phyloP scores from a whole-genome alignment of 1,284 basidiomycete species.

The Austroboletus niveus region DNA sequence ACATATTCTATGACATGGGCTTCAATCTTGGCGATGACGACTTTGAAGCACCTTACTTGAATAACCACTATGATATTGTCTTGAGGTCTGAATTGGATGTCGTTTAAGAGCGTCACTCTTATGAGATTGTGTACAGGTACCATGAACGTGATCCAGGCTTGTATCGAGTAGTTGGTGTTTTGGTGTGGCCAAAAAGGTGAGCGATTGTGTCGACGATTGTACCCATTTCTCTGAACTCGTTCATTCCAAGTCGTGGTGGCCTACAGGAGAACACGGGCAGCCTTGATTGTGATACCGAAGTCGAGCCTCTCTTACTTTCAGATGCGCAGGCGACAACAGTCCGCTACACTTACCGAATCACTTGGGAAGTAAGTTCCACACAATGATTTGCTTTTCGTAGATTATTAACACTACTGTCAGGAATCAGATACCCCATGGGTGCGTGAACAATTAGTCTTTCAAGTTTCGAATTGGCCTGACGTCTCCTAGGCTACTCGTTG shows the following conservation, averaged over 20 bases:
- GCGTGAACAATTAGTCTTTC: conserved; percentile 5
- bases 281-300: conserved; percentile 38
- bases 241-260: conserved; percentile 52
- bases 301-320: conserved; percentile 55
- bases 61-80: conserved; percentile 91
- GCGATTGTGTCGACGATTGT: conserved; percentile 3
- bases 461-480: conserved; percentile 6
- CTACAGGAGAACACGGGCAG: conserved; percentile 44
- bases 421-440: conserved; percentile 87
- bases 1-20: conserved; percentile 88
- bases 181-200: conserved; percentile 87
- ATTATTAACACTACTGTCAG: conserved; percentile 36
- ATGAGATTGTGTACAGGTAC: conserved; percentile 53
- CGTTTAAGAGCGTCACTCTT: conserved; percentile 1
- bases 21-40: conserved; percentile 77
- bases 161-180: conserved; percentile 85
- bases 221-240: conserved; percentile 3
- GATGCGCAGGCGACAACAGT: conserved; percentile 68
- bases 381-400: background rate
- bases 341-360: conserved; percentile 87
- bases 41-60: conserved; percentile 64
- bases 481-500: conserved; percentile 79
- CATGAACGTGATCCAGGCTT: conserved; percentile 69
- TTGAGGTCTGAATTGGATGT: conserved; percentile 50
- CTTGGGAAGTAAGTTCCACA: conserved; percentile 70